Percentiles rank a stretch among this genome's conserved stretches.
Conservation (phyloP, 768 basidiomycete species). For the Boletus reticuloceps region DNA sequence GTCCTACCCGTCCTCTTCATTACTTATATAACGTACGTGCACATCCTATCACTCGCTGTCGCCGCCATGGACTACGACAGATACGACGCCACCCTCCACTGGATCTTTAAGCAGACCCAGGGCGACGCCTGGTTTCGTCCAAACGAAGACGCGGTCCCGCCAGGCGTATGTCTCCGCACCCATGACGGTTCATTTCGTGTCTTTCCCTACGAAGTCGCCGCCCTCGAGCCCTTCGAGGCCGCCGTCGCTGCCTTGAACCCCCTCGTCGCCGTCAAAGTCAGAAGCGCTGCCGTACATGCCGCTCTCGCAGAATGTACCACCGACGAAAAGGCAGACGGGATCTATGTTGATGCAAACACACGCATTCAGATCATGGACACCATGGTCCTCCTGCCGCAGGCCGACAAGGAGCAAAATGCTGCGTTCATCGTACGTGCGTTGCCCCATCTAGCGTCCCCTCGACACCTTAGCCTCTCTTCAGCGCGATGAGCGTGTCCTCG, state of each 20-base stretch:
- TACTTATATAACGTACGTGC: conserved; percentile 7
- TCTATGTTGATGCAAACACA: conserved; percentile 50
- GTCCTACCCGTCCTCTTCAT: neutral
- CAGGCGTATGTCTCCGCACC: conserved; percentile 50
- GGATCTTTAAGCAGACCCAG: conserved; percentile 33
- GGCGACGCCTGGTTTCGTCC: conserved; percentile 56
- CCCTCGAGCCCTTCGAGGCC: conserved; percentile 52
- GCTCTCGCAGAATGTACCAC: conserved; percentile 40
- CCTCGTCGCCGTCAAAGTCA: conserved; percentile 52
- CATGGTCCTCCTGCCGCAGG: conserved; percentile 67
- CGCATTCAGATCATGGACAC: conserved; percentile 84
- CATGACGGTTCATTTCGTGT: conserved; percentile 49
- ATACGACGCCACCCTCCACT: conserved; percentile 31
- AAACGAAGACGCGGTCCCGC: conserved; percentile 44
- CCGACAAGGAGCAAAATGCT: conserved; percentile 33
- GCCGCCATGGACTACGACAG: conserved; percentile 34
- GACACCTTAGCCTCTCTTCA: conserved; percentile 21
- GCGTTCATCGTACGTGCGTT: conserved; percentile 68
- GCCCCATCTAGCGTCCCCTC: neutral
- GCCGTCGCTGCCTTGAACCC: conserved; percentile 53
- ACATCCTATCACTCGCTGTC: neutral
- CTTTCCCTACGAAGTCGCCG: conserved; percentile 53
- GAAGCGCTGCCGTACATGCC: conserved; percentile 50
- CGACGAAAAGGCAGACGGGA: conserved; percentile 34
- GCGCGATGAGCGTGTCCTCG: conserved; percentile 81